These are phyloP conservation scores for Melocanna baccifera DNA, from an alignment of 176 grass and related monocot genomes.

Conservation along the genomic window DNA sequence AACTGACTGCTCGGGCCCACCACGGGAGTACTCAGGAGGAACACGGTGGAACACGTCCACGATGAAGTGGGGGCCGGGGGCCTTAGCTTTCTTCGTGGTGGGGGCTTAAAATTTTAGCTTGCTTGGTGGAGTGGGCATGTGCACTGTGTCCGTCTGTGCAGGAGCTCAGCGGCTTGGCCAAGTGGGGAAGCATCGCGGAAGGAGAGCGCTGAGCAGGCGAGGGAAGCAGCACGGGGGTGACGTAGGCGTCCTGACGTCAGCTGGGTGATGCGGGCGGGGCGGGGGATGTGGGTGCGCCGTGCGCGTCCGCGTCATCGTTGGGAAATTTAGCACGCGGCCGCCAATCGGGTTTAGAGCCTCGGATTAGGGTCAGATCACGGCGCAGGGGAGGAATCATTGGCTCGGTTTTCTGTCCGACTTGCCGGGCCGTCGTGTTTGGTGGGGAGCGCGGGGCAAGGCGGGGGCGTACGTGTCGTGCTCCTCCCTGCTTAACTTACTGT, in stretches of 20 bases:
- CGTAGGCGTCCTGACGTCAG: not conserved
- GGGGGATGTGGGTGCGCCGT: not conserved
- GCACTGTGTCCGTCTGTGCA: not conserved
- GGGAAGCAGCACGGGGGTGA: not conserved
- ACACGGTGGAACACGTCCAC: not conserved
- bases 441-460: too few species aligned
- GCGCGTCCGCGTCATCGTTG: constrained; percentile 4
- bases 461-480: too few species aligned
- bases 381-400: too few species aligned
- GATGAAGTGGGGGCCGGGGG: not conserved
- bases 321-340: not conserved
- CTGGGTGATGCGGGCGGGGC: not conserved
- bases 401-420: too few species aligned
- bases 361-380: too few species aligned
- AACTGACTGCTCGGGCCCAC: too few species aligned
- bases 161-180: not conserved
- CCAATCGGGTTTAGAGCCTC: not conserved
- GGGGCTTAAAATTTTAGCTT: not conserved
- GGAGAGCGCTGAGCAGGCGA: not conserved
- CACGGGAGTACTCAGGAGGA: too few species aligned
- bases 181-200: constrained; percentile 40
- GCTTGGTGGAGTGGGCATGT: constrained; percentile 16
- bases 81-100: not conserved
- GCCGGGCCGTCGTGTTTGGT: too few species aligned
- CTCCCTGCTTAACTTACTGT: too few species aligned